These are phyloP conservation scores for Microdochium nivale DNA, from an alignment of 2,329 filamentous ascomycete genomes.

Conservation along the genomic window DNA sequence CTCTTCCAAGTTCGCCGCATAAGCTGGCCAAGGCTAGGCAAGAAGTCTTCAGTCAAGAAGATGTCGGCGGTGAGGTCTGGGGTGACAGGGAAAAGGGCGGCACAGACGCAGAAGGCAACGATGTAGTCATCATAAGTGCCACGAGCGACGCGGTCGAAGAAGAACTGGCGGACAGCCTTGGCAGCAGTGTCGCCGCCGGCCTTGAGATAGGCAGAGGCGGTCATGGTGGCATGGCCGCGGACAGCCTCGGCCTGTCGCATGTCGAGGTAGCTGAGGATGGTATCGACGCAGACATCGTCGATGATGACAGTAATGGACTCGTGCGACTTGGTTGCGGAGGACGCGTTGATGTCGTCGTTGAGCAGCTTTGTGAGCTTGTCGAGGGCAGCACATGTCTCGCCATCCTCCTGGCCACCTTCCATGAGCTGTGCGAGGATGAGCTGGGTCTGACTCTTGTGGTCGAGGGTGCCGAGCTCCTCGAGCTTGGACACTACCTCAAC, in stretches of 20 bases:
- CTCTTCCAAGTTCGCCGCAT: slow-evolving; percentile 78
- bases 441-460: slow-evolving; percentile 50
- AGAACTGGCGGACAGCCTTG: slow-evolving; percentile 63
- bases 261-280: slow-evolving; percentile 78
- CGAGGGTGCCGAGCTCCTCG: slow-evolving; percentile 16
- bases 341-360: slow-evolving; percentile 39
- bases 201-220: slow-evolving; percentile 76
- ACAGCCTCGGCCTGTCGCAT: slow-evolving; percentile 67
- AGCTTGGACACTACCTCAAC: slow-evolving; percentile 13
- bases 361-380: slow-evolving; percentile 52
- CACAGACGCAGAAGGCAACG: slow-evolving; percentile 86
- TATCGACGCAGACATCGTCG: slow-evolving; percentile 71
- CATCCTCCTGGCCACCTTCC: slow-evolving; percentile 80
- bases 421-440: slow-evolving; percentile 82
- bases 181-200: slow-evolving; percentile 63
- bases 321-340: slow-evolving; percentile 30
- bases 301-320: slow-evolving; percentile 52
- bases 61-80: slow-evolving; percentile 66
- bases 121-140: slow-evolving; percentile 84
- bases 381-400: slow-evolving; percentile 54
- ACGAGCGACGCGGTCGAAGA: slow-evolving; percentile 61
- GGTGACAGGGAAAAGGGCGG: slow-evolving; percentile 78
- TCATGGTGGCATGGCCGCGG: slow-evolving; percentile 72
- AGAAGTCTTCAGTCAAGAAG: slow-evolving; percentile 83
- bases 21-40: slow-evolving; percentile 65